phyloP scores from a whole-genome alignment of 164 flowering plant species.

The Pachysandra terminalis region DNA sequence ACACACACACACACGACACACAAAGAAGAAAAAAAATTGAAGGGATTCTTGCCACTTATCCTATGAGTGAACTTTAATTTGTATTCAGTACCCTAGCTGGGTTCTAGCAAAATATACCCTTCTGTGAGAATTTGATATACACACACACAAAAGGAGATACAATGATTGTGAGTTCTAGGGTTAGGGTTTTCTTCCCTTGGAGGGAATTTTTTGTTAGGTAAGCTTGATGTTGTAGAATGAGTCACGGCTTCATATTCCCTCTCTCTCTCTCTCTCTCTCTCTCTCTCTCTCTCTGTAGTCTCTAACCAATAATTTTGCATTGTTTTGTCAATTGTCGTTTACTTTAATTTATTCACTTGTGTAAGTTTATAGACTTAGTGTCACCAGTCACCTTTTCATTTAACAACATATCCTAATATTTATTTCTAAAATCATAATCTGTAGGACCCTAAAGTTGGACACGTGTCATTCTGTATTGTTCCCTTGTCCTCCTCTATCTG shows the following conservation, averaged over 20 bases:
- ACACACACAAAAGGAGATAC: slow-evolving; percentile 1
- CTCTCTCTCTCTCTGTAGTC: no score
- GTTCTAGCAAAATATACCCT: no score
- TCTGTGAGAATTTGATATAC: not conserved
- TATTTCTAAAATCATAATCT: not conserved
- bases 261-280: no score
- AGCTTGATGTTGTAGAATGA: slow-evolving; percentile 37
- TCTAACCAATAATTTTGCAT: slow-evolving; percentile 25
- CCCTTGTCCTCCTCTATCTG: not conserved
- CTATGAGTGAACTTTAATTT: not conserved
- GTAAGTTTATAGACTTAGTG: slow-evolving; percentile 15
- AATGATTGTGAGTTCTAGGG: slow-evolving; percentile 24
- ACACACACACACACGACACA: no score
- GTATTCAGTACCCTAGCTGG: not conserved
- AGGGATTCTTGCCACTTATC: no score
- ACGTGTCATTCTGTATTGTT: not conserved
- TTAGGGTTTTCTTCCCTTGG: slow-evolving; percentile 24
- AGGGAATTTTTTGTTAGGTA: slow-evolving; percentile 36
- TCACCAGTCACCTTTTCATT: slow-evolving; percentile 5
- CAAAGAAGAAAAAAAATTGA: no score
- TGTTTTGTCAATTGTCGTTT: slow-evolving; percentile 17
- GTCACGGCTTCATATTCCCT: slow-evolving; percentile 49
- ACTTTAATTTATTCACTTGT: slow-evolving; percentile 26
- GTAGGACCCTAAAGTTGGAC: not conserved
- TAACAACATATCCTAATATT: not conserved